Evolutionary conservation across 2,329 filamentous ascomycete species (phyloP), one percentile per base, ranked within the genome.

Genomic region (Bipolaris zeicola): DNA sequence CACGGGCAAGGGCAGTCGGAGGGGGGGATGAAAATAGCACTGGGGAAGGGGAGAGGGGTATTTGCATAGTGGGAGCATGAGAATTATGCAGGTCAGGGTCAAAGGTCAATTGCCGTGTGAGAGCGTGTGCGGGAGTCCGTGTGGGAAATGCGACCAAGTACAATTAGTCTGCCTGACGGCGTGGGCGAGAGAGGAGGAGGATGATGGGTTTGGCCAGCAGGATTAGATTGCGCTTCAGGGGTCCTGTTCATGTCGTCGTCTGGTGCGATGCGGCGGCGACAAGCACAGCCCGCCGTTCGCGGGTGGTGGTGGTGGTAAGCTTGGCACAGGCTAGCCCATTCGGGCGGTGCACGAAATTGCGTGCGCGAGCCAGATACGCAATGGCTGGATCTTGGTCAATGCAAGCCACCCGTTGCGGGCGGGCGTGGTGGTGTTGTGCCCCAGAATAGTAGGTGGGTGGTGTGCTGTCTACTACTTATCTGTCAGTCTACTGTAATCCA

Each of bases 361-460:
- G 49, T 50, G 58, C 57, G 56, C 61, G 42, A 60, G 54, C 14
- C 45, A n/a, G 20, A 24, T 36, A 16, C 45, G 34, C 45, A 14
- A 33, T 22, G 43, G 20, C 28, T 16, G 14, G 37, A 49, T 36
- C 33, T 36, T 50, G 36, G 18, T 26, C n/a, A 33, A 51, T 51
- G 46, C 51, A 58, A 60, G 61, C 59, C 61, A 60, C 52, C 61
- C 61, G 61, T 57, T 59, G 58, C 55, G 55, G 46, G 31, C 20
- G 50, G 28, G 10, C 28, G 28, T 28, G 28, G 28, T 13, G 28
- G 28, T 31, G 28, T 10, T 31, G 28, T 13, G 10, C 28, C 28
- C 28, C 28, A 31, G 28, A 31, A 31, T 41, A 31, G 26, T 26
- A 26, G 20, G 22, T 13, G 24, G 31, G 43, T 24, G 51, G 51